Evolutionary conservation across 2,329 filamentous ascomycete species (phyloP).

Genomic region (Pseudocercospora crystallina): DNA sequence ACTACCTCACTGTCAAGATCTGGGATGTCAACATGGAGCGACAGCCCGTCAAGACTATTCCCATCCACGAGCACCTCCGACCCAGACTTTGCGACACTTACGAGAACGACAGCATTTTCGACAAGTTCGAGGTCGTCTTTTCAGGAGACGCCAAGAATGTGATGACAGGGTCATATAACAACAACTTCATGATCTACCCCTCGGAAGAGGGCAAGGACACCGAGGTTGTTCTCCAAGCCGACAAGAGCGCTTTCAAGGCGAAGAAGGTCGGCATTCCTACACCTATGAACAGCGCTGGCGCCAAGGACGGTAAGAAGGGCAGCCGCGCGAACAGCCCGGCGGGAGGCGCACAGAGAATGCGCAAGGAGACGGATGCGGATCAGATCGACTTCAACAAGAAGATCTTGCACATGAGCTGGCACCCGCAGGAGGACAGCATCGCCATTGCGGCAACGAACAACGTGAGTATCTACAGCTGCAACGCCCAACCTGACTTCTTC

Average conservation of each 20-base stretch:
- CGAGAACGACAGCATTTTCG: conserved; percentile 98
- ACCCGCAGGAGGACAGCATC: conserved; percentile 99
- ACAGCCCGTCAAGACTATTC: conserved; percentile 96
- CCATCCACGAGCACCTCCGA: conserved; percentile 94
- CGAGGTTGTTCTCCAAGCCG: conserved; percentile 93
- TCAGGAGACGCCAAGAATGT: conserved; percentile 98
- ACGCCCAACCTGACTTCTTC: background rate
- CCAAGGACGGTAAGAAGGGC: conserved; percentile 67
- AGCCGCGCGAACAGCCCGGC: conserved; percentile 88
- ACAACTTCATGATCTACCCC: conserved; percentile 99
- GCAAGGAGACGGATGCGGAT: conserved; percentile 97
- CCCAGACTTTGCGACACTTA: conserved; percentile 96
- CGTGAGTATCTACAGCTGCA: conserved; percentile 58
- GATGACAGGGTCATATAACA: conserved; percentile 99
- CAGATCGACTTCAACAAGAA: conserved; percentile 99
- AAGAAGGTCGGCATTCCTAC: conserved; percentile 99
- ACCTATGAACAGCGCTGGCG: conserved; percentile 76
- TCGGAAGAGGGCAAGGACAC: conserved; percentile 94
- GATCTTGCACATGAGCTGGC: conserved; percentile 99
- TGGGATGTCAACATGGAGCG: conserved; percentile 99
- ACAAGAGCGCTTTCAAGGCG: conserved; percentile 99
- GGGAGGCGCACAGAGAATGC: conserved; percentile 88
- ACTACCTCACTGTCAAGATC: conserved; percentile 98
- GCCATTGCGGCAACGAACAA: conserved; percentile 99
- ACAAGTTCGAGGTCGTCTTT: conserved; percentile 99